A percentile compares a stretch with the other conserved stretches of the same genome.
phyloP scores from a whole-genome alignment of 495 filamentous ascomycete species.

The Penicillium odoratum region DNA sequence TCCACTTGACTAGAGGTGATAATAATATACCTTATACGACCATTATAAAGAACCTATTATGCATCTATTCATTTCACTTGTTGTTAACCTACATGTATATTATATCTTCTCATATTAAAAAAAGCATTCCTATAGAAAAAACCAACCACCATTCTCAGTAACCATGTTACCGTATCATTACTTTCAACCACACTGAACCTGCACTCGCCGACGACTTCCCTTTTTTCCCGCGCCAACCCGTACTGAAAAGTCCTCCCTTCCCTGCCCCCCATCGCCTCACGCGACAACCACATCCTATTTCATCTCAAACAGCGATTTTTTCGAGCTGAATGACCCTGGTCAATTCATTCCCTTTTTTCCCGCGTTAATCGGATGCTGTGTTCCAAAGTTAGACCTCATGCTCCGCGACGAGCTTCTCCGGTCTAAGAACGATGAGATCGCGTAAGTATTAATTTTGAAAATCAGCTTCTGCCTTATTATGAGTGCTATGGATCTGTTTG shows the following conservation, averaged over 20 bases:
- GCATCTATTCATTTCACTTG: not conserved
- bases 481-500: slow-evolving; percentile 19
- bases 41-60: not conserved
- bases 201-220: slow-evolving; percentile 15
- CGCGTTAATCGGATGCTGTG: slow-evolving; percentile 62
- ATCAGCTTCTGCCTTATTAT: slow-evolving; percentile 15
- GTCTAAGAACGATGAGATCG: slow-evolving; percentile 63
- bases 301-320: slow-evolving; percentile 56
- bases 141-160: not conserved
- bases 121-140: not conserved
- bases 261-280: slow-evolving; percentile 41
- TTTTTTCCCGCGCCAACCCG: slow-evolving; percentile 32
- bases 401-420: slow-evolving; percentile 57
- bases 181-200: slow-evolving; percentile 7
- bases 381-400: slow-evolving; percentile 54
- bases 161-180: slow-evolving; percentile 6
- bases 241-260: slow-evolving; percentile 43
- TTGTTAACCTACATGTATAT: not conserved
- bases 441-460: slow-evolving; percentile 51
- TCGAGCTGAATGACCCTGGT: slow-evolving; percentile 51
- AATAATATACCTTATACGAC: not conserved
- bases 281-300: slow-evolving; percentile 51
- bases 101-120: not conserved
- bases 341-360: slow-evolving; percentile 46
- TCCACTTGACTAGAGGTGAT: not conserved